phyloP scores from a whole-genome alignment of 2,329 filamentous ascomycete species.

The Fusarium miscanthi region DNA sequence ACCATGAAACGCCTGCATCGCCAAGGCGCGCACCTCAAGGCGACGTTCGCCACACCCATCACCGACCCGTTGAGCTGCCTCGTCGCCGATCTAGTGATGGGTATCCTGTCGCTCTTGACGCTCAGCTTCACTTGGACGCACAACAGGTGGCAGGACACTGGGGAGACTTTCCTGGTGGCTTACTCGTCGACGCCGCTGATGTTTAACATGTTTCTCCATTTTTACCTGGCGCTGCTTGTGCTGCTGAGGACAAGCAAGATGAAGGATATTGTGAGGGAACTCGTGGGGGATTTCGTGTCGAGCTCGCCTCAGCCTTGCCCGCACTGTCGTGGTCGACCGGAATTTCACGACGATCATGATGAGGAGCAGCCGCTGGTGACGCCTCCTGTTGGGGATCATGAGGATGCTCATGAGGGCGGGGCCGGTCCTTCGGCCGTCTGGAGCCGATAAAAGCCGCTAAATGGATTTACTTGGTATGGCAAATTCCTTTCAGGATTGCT shows the following conservation, averaged over 20 bases:
- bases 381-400: neutral
- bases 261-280: neutral
- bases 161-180: neutral
- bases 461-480: fast-evolving
- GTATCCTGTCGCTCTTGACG: neutral
- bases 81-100: neutral
- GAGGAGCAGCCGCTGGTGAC: neutral
- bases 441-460: neutral
- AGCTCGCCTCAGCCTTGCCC: neutral
- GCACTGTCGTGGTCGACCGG: neutral
- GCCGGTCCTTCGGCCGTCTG: neutral
- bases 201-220: slow-evolving; percentile 6
- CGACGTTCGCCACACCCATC: neutral
- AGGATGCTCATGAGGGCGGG: neutral
- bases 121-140: slow-evolving; percentile 4
- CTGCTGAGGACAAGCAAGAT: neutral
- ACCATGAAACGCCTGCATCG: neutral
- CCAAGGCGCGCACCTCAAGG: neutral
- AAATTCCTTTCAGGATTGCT: fast-evolving
- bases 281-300: neutral
- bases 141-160: neutral
- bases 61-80: neutral
- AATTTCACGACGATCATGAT: neutral
- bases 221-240: neutral
- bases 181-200: neutral